Evolutionary conservation across 768 basidiomycete species (phyloP).

Genomic region (Russula sp.): DNA sequence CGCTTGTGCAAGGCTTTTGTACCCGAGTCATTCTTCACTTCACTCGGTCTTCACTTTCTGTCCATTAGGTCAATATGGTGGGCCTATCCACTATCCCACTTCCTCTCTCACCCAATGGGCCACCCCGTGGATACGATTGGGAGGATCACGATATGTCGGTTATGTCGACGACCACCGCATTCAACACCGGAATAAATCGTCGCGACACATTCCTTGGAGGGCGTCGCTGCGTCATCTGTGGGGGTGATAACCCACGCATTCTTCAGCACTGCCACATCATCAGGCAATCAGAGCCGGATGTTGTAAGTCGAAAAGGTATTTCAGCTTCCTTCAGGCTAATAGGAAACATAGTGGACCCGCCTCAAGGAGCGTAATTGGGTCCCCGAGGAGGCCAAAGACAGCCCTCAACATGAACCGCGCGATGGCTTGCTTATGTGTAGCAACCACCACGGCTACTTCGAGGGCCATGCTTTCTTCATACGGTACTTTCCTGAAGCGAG

Average conservation of each 20-base stretch:
- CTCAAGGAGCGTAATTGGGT: not conserved
- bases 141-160: not conserved
- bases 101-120: not conserved
- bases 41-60: too few species aligned
- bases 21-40: too few species aligned
- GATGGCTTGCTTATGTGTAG: not conserved
- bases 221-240: constrained; percentile 3
- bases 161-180: not conserved
- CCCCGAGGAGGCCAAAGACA: not conserved
- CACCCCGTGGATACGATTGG: not conserved
- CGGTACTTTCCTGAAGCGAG: constrained; percentile 29
- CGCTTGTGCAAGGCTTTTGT: too few species aligned
- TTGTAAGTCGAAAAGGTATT: not conserved
- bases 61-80: too few species aligned
- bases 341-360: not conserved
- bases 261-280: not conserved
- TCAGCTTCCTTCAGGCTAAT: too few species aligned
- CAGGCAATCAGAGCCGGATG: accelerated
- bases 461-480: constrained; percentile 27
- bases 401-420: not conserved
- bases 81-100: too few species aligned
- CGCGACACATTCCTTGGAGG: not conserved
- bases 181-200: not conserved
- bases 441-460: constrained; percentile 22
- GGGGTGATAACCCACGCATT: accelerated